phyloP scores from a whole-genome alignment of 768 basidiomycete genomes.

The Boletus rufocinnamomeus region DNA sequence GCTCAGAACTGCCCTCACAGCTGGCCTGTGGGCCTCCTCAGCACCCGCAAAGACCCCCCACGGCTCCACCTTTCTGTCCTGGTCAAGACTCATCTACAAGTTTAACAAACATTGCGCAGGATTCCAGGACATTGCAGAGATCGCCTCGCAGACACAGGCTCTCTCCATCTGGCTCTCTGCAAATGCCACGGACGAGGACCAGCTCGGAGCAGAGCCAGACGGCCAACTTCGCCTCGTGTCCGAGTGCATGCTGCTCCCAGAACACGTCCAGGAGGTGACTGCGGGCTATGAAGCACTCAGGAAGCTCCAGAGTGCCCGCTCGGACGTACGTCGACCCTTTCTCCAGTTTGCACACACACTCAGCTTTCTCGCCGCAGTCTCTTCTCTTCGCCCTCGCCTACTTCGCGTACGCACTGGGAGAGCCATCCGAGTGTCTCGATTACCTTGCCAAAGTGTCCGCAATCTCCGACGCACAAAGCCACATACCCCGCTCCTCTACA shows the following conservation, averaged over 20 bases:
- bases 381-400: constrained; percentile 72
- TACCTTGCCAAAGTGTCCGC: constrained; percentile 58
- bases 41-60: constrained; percentile 62
- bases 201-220: constrained; percentile 49
- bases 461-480: constrained; percentile 53
- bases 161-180: constrained; percentile 58
- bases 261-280: constrained; percentile 57
- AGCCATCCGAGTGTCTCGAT: constrained; percentile 61
- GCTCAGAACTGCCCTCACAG: constrained; percentile 67
- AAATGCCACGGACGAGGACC: constrained; percentile 54
- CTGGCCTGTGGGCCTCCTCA: constrained; percentile 69
- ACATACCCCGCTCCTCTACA: constrained; percentile 48
- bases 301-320: constrained; percentile 49
- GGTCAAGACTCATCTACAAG: constrained; percentile 82
- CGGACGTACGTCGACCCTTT: constrained; percentile 52
- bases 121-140: constrained; percentile 58
- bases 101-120: constrained; percentile 82
- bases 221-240: constrained; percentile 39
- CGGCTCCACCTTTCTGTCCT: constrained; percentile 51
- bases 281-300: constrained; percentile 56
- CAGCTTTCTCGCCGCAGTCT: constrained; percentile 46
- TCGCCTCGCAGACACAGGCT: constrained; percentile 67
- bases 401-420: constrained; percentile 75
- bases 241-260: constrained; percentile 59
- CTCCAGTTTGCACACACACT: constrained; percentile 4